phyloP scores from a whole-genome alignment of 1,139 yeast species.

The Yamadazyma mexicana region DNA sequence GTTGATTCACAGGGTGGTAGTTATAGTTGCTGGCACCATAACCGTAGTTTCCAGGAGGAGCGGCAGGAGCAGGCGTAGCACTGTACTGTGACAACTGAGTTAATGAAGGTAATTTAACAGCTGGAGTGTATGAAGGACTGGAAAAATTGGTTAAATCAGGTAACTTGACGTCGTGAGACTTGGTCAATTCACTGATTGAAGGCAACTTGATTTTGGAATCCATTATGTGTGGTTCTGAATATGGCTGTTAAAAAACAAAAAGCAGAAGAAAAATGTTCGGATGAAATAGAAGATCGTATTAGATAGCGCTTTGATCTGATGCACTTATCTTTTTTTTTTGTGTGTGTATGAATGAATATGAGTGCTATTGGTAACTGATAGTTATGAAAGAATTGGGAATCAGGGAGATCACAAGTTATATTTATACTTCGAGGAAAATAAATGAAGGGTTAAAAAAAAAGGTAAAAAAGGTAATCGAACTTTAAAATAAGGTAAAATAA shows the following conservation, averaged over 20 bases:
- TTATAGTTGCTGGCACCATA: conserved; percentile 6
- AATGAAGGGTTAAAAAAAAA: conserved; percentile 1
- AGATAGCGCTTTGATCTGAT: background rate
- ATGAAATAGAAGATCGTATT: background rate
- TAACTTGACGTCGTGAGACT: conserved; percentile 11
- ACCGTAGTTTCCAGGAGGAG: conserved; percentile 2
- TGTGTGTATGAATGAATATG: too few species aligned
- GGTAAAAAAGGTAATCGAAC: background rate
- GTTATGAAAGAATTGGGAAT: background rate
- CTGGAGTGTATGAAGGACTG: conserved; percentile 1
- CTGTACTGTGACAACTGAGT: conserved; percentile 7
- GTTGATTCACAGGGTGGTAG: conserved; percentile 5
- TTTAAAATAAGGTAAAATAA: background rate
- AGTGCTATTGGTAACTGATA: background rate
- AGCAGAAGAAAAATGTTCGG: background rate
- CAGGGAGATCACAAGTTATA: background rate
- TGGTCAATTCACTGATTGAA: conserved; percentile 37
- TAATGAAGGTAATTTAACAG: conserved; percentile 9
- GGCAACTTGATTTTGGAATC: conserved; percentile 29
- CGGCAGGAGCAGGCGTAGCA: conserved; percentile 3
- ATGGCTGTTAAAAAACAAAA: background rate
- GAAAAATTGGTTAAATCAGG: conserved; percentile 12
- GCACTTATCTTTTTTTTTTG: too few species aligned
- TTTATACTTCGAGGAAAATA: background rate
- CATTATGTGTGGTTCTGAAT: background rate